phyloP scores from a whole-genome alignment of 768 basidiomycete genomes.

The Lanmaoa pseudosensibilis region DNA sequence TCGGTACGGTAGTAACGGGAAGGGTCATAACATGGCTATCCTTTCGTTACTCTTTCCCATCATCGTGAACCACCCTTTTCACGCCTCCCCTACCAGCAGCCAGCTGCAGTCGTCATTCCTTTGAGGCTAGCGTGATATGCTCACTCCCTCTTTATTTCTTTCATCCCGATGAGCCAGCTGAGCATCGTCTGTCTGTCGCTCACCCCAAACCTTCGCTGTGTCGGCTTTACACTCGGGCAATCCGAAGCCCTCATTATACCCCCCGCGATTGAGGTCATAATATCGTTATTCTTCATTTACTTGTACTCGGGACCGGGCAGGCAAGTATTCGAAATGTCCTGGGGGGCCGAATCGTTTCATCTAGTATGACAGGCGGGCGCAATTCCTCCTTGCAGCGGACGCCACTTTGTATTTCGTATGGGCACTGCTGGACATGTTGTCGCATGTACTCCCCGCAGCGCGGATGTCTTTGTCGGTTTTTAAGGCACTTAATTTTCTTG shows the following conservation, averaged over 20 bases:
- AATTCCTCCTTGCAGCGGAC: conserved; percentile 62
- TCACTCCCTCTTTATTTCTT: conserved; percentile 20
- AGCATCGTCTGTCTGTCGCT: conserved; percentile 66
- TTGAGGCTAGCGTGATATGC: conserved; percentile 37
- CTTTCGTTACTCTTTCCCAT: conserved; percentile 27
- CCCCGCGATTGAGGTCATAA: conserved; percentile 59
- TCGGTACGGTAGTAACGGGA: conserved; percentile 19
- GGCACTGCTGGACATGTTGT: conserved; percentile 59
- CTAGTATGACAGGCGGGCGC: conserved; percentile 39
- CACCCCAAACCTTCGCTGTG: conserved; percentile 70
- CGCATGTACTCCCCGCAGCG: conserved; percentile 53
- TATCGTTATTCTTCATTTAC: conserved; percentile 53
- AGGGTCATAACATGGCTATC: conserved; percentile 1
- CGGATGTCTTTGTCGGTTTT: conserved; percentile 47
- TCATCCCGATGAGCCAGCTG: conserved; percentile 37
- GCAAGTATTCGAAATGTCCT: conserved; percentile 36
- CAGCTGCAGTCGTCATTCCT: conserved; percentile 44
- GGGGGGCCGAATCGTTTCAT: neutral
- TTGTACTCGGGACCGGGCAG: conserved; percentile 48
- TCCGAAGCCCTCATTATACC: conserved; percentile 58
- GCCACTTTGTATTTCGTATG: conserved; percentile 60
- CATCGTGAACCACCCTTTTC: conserved; percentile 15
- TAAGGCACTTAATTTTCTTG: conserved; percentile 52
- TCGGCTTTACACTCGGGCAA: conserved; percentile 48
- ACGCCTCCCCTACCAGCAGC: conserved; percentile 35